These are phyloP conservation scores for Cichorium intybus DNA, from an alignment of 140 eudicot species.

Conservation along the genomic window DNA sequence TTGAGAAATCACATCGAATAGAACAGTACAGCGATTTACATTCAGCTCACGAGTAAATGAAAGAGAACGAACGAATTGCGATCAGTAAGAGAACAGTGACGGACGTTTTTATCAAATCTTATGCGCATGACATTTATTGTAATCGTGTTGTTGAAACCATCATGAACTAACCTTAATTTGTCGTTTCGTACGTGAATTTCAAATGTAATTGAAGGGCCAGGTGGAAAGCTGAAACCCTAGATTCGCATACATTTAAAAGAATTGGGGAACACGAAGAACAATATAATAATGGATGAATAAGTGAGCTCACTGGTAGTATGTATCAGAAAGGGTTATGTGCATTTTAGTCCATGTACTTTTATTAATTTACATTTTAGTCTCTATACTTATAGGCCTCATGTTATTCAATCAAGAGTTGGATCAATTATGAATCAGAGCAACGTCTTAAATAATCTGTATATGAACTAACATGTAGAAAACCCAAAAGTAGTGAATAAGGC, in stretches of 20 bases:
- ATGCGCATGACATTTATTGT: not conserved
- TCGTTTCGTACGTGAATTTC: conserved; percentile 3
- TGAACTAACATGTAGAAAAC: not conserved
- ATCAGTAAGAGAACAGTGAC: conserved; percentile 14
- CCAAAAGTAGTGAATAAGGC: not conserved
- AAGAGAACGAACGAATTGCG: conserved; percentile 14
- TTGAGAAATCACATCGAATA: not conserved
- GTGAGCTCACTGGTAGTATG: conserved; percentile 6
- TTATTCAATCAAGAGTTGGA: not conserved
- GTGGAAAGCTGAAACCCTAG: conserved; percentile 36
- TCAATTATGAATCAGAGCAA: not conserved
- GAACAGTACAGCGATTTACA: not conserved
- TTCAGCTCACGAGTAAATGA: conserved; percentile 1
- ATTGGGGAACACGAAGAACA: conserved; percentile 20
- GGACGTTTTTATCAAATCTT: not conserved
- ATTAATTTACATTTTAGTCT: not conserved
- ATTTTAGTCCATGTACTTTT: conserved; percentile 16
- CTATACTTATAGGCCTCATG: not conserved
- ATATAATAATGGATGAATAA: not conserved
- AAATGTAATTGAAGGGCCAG: conserved; percentile 28
- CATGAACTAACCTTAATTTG: conserved; percentile 5
- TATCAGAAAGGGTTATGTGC: conserved; percentile 2
- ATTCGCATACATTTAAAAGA: conserved; percentile 23
- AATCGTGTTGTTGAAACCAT: conserved; percentile 3
- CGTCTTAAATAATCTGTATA: not conserved